Conservation (phyloP, 805 yeast genomes). For the Diddensiella transvaalensis region DNA sequence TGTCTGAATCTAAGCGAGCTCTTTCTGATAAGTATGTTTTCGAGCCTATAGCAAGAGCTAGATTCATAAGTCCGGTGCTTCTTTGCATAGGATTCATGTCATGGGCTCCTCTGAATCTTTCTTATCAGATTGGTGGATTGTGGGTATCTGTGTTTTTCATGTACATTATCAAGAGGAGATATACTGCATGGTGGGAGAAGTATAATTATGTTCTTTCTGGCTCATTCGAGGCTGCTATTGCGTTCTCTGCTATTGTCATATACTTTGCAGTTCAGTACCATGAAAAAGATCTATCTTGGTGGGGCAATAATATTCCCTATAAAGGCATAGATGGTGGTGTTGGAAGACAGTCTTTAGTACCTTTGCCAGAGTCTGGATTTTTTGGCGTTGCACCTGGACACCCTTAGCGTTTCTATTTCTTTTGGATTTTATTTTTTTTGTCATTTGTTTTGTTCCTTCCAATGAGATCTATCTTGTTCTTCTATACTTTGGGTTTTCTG, state of each 20-base stretch:
- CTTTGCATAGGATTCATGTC: slow-evolving; percentile 43
- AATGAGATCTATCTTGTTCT: neutral
- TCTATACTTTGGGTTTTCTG: neutral
- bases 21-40: neutral
- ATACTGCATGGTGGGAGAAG: slow-evolving; percentile 50
- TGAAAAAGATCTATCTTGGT: slow-evolving; percentile 39
- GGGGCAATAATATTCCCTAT: slow-evolving; percentile 44
- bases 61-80: slow-evolving; percentile 34
- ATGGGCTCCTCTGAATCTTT: slow-evolving; percentile 41
- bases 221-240: slow-evolving; percentile 48
- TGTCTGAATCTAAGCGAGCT: neutral
- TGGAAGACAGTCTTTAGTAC: slow-evolving; percentile 6
- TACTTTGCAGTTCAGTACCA: slow-evolving; percentile 42
- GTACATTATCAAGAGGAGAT: slow-evolving; percentile 41
- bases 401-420: neutral
- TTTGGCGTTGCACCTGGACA: slow-evolving; percentile 17
- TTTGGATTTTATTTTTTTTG: neutral
- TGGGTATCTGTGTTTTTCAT: slow-evolving; percentile 42
- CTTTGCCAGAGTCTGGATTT: slow-evolving; percentile 17
- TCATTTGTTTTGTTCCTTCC: neutral
- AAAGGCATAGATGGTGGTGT: slow-evolving; percentile 22
- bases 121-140: slow-evolving; percentile 41
- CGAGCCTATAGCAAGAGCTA: neutral
- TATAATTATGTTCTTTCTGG: slow-evolving; percentile 48
- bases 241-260: slow-evolving; percentile 44